Evolutionary conservation across 768 basidiomycete species (phyloP).

Genomic region (Termitomyces sp.): DNA sequence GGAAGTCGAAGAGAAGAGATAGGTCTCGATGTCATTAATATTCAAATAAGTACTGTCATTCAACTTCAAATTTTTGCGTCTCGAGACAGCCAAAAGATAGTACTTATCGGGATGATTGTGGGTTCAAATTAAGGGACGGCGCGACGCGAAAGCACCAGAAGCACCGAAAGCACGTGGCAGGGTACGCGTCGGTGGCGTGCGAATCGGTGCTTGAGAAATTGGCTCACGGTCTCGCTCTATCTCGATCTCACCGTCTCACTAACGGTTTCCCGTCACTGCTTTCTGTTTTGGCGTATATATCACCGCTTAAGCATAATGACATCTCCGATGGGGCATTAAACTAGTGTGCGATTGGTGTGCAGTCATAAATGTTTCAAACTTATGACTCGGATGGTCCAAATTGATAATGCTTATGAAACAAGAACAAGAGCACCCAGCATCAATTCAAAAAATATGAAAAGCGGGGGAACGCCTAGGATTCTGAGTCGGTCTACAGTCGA

Average conservation of each 20-base stretch:
- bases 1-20: constrained; percentile 49
- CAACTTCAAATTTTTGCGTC: neutral
- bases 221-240: too few relatives aligned
- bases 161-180: neutral
- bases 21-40: constrained; percentile 29
- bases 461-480: neutral
- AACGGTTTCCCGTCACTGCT: too few relatives aligned
- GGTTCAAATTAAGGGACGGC: neutral
- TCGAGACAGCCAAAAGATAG: neutral
- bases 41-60: neutral
- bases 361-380: neutral
- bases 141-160: neutral
- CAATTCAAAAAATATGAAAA: neutral
- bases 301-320: neutral
- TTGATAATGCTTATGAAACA: too few relatives aligned
- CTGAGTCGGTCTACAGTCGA: neutral
- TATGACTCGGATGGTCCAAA: too few relatives aligned
- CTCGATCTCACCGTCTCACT: too few relatives aligned
- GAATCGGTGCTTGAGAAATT: constrained; percentile 1
- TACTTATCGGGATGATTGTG: neutral
- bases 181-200: constrained; percentile 21
- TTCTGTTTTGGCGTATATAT: neutral
- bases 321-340: neutral
- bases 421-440: neutral
- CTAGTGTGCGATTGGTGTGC: too few relatives aligned